Evolutionary conservation across 2,329 filamentous ascomycete genomes (phyloP).

Genomic region (Nigrospora osmanthi): DNA sequence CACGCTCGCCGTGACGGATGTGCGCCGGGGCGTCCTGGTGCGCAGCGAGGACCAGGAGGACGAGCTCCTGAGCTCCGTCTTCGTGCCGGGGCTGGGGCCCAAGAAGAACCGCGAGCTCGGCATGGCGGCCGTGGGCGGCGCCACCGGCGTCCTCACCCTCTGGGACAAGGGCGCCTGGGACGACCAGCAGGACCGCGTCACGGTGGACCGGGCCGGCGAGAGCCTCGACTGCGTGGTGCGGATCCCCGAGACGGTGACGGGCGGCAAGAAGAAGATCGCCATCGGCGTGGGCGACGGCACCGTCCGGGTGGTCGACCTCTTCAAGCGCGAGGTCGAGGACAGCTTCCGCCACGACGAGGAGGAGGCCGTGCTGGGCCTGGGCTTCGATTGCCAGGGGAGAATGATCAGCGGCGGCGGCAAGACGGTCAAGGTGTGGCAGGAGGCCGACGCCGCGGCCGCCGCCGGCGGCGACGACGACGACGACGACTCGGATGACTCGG

Average conservation of each 20-base stretch:
- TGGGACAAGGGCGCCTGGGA: constrained; percentile 97
- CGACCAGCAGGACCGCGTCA: constrained; percentile 84
- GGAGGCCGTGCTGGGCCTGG: constrained; percentile 75
- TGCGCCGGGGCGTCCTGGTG: constrained; percentile 77
- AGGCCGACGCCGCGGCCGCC: constrained; percentile 44
- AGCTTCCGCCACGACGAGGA: constrained; percentile 72
- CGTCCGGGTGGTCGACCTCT: constrained; percentile 69
- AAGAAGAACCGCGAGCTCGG: constrained; percentile 60
- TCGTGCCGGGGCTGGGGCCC: constrained; percentile 69
- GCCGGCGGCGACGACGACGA: constrained; percentile 33
- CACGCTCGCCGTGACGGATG: constrained; percentile 82
- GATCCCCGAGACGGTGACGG: constrained; percentile 62
- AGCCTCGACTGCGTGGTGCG: constrained; percentile 72
- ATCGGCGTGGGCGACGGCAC: constrained; percentile 77
- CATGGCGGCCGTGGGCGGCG: constrained; percentile 67
- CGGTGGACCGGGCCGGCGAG: constrained; percentile 67
- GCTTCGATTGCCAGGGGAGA: constrained; percentile 76
- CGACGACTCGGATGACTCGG: constrained; percentile 28
- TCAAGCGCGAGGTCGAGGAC: constrained; percentile 61
- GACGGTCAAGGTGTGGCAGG: constrained; percentile 83
- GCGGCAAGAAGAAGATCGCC: constrained; percentile 68
- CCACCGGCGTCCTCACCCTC: constrained; percentile 74
- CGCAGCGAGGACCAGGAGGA: constrained; percentile 94
- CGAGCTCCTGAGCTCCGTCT: constrained; percentile 74
- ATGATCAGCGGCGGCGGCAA: constrained; percentile 86